Base-by-base conservation (phyloP, 2,329 filamentous ascomycete genomes). In the Aspergillus glaucus region DNA sequence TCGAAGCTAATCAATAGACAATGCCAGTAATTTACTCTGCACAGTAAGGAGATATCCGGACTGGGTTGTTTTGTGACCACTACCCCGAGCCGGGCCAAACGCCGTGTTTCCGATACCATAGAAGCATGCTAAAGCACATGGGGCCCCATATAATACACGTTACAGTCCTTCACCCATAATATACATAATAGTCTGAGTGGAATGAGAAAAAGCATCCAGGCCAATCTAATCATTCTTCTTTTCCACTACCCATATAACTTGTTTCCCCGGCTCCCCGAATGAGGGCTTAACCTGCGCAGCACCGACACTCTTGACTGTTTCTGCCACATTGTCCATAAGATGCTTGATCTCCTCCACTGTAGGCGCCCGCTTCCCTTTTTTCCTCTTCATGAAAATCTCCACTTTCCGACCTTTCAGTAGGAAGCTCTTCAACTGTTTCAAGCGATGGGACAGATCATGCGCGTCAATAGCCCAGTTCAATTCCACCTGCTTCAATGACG, bases 401-500 rank as follows among this genome's bases (percentile, higher is more conserved):
- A 96, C 88, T 63, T 78, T 82, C 64, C 80, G 78, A 1, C 90
- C 90, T 66, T 88, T 88, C 7, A 66, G 72, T 63, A 96, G 63
- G 63, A 95, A 95, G 47, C 72, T 76, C 52, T 70, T 70, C 60
- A 92, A 66, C 70, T 82, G 81, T 61, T 79, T 79, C 66, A 93
- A 65, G 62, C 85, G 80, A 65, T 87, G 84, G n/a, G 71, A 71
- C 46, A 95, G 67, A 72, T 96, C 91, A 63, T 92, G 80, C 10
- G 69, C 63, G 52, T 83, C 84, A 61, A 95, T 94, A 30, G 85
- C 84, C 91, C 91, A 97, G 67, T 89, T 92, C 59, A 97, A 59
- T 71, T 96, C 91, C n/a, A 96, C 68, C 63, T 85, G 85, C 72
- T 96, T 96, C 14, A 68, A 63, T 57, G 61, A 65, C 51, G 55